phyloP scores from a whole-genome alignment of 306 rosid genomes.

The Quercus glauca region DNA sequence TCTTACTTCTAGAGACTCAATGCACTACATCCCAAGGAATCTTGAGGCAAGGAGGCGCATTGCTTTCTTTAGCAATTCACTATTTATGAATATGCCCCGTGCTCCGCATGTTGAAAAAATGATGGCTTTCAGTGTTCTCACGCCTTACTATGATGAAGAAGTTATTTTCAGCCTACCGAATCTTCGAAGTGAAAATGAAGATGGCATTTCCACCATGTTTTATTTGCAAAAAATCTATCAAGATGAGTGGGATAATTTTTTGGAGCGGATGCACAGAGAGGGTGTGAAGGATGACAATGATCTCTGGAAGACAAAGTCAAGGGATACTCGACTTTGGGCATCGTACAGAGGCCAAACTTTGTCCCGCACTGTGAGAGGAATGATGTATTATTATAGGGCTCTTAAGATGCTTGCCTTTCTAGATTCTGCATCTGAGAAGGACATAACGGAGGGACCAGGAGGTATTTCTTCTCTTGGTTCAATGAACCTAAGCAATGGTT shows the following conservation, averaged over 20 bases:
- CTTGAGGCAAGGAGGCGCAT: constrained; percentile 78
- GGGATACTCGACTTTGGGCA: constrained; percentile 86
- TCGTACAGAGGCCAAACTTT: constrained; percentile 93
- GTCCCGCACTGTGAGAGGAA: constrained; percentile 91
- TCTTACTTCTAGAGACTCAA: constrained; percentile 81
- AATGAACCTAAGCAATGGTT: constrained; percentile 26
- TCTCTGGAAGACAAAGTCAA: constrained; percentile 47
- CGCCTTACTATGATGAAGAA: constrained; percentile 93
- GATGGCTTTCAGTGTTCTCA: constrained; percentile 86
- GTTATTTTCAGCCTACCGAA: constrained; percentile 60
- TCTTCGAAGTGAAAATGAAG: constrained; percentile 76
- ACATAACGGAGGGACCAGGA: constrained; percentile 47
- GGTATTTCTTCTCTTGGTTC: constrained; percentile 56
- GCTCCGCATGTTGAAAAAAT: constrained; percentile 85
- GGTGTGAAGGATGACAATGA: constrained; percentile 70
- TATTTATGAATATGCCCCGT: constrained; percentile 96
- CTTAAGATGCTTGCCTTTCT: constrained; percentile 87
- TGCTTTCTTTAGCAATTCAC: constrained; percentile 90
- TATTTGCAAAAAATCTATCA: constrained; percentile 89
- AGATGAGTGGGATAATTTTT: constrained; percentile 87
- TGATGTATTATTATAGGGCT: constrained; percentile 94
- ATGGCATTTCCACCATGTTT: constrained; percentile 81
- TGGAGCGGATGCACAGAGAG: constrained; percentile 81
- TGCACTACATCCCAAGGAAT: constrained; percentile 81
- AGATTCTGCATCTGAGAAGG: constrained; percentile 81